Evolutionary conservation across 495 filamentous ascomycete genomes (phyloP).

Genomic region (Xanthoparmelia taractica): DNA sequence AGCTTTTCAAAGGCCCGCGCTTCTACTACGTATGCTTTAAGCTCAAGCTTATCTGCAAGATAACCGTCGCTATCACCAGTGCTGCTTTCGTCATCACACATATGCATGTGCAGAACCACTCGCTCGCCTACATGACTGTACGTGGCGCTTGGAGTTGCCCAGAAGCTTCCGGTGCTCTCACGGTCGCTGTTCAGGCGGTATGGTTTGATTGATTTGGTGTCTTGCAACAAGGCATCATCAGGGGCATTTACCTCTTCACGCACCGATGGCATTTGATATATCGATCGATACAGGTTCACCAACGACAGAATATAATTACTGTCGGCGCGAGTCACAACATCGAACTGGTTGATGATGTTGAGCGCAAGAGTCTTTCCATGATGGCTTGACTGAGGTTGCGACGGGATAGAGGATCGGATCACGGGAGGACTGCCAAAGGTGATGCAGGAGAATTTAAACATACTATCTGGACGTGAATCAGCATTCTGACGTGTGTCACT

Average conservation of each 20-base stretch:
- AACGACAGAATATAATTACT: neutral
- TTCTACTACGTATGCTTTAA: neutral
- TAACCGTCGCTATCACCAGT: neutral
- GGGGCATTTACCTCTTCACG: neutral
- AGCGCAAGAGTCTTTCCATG: neutral
- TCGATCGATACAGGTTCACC: conserved; percentile 1
- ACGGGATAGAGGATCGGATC: neutral
- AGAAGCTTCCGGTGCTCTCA: neutral
- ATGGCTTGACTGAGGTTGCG: neutral
- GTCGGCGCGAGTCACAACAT: neutral
- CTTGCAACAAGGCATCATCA: neutral
- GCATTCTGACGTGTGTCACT: neutral
- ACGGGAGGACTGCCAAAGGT: conserved; percentile 7
- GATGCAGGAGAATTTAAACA: conserved; percentile 4
- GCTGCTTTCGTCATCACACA: too few relatives aligned
- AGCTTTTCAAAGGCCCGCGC: conserved; percentile 2
- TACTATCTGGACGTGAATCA: neutral
- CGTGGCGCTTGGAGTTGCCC: neutral
- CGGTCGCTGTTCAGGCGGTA: neutral
- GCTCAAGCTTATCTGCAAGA: neutral
- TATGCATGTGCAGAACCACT: conserved; percentile 1
- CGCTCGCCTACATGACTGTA: neutral
- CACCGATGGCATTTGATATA: neutral
- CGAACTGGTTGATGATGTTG: neutral
- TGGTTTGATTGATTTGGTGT: neutral